Evolutionary conservation across 768 basidiomycete genomes (phyloP), one percentile per base, ranked within the genome.

Genomic region (Tricholoma bakamatsutake): DNA sequence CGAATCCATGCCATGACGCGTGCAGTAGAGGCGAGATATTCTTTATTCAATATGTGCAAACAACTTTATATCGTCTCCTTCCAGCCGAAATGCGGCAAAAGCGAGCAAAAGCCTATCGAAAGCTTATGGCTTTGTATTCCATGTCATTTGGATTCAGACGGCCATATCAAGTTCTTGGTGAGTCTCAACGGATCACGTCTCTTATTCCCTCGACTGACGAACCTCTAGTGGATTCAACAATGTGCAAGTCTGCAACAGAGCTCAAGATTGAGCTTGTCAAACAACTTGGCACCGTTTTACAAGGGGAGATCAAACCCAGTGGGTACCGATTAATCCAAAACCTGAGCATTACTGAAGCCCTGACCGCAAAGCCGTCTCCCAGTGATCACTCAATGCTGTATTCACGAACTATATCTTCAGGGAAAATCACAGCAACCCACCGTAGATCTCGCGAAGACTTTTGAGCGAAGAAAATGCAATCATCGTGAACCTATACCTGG

Each of bases 341-440:
- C 42, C 54, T 43, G 24, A 13, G 50, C 28, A 30, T 45, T 47
- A 40, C 55, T 56, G 49, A 63, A 49, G 56, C 55, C 53, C 67
- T 72, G 65, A 74, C 78, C 67, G 71, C 73, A 73, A 75, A 77
- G 73, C 72, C 70, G 69, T 69, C 70, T 56, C 66, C 62, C 62
- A 98, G 97, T 99, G 96, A 98, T 99, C 69, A 98, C 97, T 0
- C 96, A 98, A 67, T 99, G 97, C 69, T 96, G 88, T 67, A 93
- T 99, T 40, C 86, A 94, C 61, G 91, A 93, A 66, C 79, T 99
- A 2, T 98, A 99, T 72, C 79, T 93, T 2, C 81, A 87, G 54
- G 94, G 93, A 11, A 83, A 80, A 56, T 65, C 77, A 1, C 80
- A 81, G 30, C 94, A 98, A 66, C 72, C 80, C 0, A 82, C 86